phyloP scores from a whole-genome alignment of 805 yeast species.

The Starmerella davenportii region DNA sequence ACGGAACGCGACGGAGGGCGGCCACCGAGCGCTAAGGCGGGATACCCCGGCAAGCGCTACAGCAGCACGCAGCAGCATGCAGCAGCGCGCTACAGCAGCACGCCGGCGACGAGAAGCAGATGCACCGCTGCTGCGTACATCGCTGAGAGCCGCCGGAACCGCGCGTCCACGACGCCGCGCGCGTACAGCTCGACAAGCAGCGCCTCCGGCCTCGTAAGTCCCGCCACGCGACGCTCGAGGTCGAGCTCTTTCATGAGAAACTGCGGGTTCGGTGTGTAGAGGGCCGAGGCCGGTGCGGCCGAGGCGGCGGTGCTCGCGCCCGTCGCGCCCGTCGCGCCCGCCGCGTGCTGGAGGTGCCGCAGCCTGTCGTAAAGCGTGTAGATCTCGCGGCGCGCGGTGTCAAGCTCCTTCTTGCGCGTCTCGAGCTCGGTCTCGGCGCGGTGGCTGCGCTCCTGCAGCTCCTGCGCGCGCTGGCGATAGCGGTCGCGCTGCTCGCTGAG shows the following conservation, averaged over 20 bases:
- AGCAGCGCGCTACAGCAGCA: constrained; percentile 2
- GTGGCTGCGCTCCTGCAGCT: constrained; percentile 65
- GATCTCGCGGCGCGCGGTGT: constrained; percentile 50
- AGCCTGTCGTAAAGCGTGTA: constrained; percentile 59
- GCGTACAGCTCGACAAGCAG: constrained; percentile 32
- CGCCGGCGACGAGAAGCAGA: constrained; percentile 27
- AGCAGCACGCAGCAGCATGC: no score
- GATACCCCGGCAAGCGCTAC: no score
- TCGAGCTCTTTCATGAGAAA: constrained; percentile 66
- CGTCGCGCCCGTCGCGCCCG: constrained; percentile 27
- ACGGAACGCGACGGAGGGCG: no score
- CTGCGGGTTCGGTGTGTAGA: constrained; percentile 65
- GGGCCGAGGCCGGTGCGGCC: constrained; percentile 16
- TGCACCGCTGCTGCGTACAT: constrained; percentile 62
- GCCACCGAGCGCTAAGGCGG: no score
- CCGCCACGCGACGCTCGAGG: constrained; percentile 52
- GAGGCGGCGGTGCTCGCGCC: no score
- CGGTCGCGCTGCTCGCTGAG: constrained; percentile 91
- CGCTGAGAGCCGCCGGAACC: constrained; percentile 21
- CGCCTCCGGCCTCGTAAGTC: constrained; percentile 61
- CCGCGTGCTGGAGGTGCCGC: constrained; percentile 17
- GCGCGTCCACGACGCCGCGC: constrained; percentile 10
- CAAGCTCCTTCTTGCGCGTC: constrained; percentile 48
- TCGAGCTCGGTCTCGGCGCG: constrained; percentile 35
- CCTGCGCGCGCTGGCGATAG: constrained; percentile 64